These are phyloP conservation scores for Plantago lanceolata DNA, from an alignment of 305 asterid genomes.

Conservation along the genomic window DNA sequence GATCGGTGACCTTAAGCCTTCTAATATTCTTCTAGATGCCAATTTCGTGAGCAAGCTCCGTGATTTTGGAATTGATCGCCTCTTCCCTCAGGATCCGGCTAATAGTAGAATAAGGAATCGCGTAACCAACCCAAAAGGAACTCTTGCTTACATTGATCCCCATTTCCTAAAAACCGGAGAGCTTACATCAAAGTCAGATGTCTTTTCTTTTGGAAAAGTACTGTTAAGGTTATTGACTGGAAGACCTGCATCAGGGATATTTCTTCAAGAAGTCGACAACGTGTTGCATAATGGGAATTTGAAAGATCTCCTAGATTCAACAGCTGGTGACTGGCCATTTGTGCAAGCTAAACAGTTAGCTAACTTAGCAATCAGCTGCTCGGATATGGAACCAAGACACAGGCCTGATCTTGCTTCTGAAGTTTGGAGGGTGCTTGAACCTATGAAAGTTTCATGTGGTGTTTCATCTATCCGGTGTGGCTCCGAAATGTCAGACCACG, in stretches of 20 bases:
- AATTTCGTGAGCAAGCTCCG: slow-evolving; percentile 72
- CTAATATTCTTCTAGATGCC: slow-evolving; percentile 67
- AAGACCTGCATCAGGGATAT: slow-evolving; percentile 56
- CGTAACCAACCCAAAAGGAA: slow-evolving; percentile 64
- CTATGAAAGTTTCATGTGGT: slow-evolving; percentile 74
- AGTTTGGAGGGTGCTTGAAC: slow-evolving; percentile 78
- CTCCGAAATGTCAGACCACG: slow-evolving; percentile 40
- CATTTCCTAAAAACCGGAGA: slow-evolving; percentile 74
- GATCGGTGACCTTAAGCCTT: slow-evolving; percentile 76
- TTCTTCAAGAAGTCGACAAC: slow-evolving; percentile 49
- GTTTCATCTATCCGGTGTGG: slow-evolving; percentile 43
- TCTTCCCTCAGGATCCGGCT: slow-evolving; percentile 36
- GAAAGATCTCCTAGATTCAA: slow-evolving; percentile 64
- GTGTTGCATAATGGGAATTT: slow-evolving; percentile 57
- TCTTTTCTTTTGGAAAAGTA: slow-evolving; percentile 78
- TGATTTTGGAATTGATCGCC: slow-evolving; percentile 73
- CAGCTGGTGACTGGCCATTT: slow-evolving; percentile 96
- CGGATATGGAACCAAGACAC: slow-evolving; percentile 39
- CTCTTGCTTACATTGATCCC: slow-evolving; percentile 70
- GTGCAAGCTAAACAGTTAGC: slow-evolving; percentile 88
- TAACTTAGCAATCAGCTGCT: slow-evolving; percentile 66
- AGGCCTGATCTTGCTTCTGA: slow-evolving; percentile 83
- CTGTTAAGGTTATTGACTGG: slow-evolving; percentile 76
- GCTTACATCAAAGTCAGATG: slow-evolving; percentile 77
- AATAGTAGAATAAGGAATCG: slow-evolving; percentile 34